Base-by-base conservation (phyloP, 129 eudicot species). In the Tagetes erecta region DNA sequence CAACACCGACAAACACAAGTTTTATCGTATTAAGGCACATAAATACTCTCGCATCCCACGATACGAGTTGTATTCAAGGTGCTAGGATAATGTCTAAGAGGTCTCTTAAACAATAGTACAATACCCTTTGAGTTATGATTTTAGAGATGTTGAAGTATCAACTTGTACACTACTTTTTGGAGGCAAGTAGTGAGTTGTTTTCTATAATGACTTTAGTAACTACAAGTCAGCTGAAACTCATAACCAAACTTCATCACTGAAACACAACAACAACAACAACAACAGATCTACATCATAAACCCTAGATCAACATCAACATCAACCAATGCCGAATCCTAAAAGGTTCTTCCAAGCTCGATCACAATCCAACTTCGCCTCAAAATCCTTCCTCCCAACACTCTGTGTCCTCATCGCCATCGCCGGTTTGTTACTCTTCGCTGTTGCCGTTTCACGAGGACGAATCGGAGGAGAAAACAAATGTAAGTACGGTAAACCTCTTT, bases 311-410 rank as follows among this genome's bases (percentile, higher is more conserved):
- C 34, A 30, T 30, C 34, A 47, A 47, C 52, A 47, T 47, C 52
- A 47, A 20, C 36, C 70, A 71, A 78, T 70, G 81, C 84, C 82
- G 65, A 87, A 82, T 85, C 91, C 97, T 12, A 84, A 85, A 46
- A 91, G 80, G 62, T 70, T 81, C 70, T 88, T 86, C 77, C 66
- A 86, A 76, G 87, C 97, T 39, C 88, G 95, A 3, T 51, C 92
- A 9, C 76, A 78, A 20, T 58, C 84, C 3, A 72, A 68, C 63
- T 3, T 69, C 31, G 56, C 73, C 53, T 85, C 84, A 20, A 86
- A 87, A 86, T 84, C 95, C 20, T 68, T 72, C 74, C 52, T 70
- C 41, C 73, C 80, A 39, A 79, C 87, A 12, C 46, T 83, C 62
- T 84, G 83, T 71, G 45, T 78, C 52, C 45, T 88, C 0, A 35